These are phyloP conservation scores for Penicillium sp. DNA, from an alignment of 2,329 filamentous ascomycete genomes.

Conservation along the genomic window DNA sequence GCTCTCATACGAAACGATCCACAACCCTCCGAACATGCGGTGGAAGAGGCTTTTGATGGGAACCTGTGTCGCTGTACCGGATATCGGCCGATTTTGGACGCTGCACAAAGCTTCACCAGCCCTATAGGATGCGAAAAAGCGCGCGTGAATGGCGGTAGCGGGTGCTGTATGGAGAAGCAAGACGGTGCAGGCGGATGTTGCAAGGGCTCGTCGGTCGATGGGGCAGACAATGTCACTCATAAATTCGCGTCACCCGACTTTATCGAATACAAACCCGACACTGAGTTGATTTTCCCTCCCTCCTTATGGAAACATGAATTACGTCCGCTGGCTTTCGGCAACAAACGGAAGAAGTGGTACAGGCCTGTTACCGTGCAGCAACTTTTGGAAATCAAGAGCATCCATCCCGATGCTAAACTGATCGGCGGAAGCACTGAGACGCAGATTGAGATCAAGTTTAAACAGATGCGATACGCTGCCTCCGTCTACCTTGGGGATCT, in stretches of 20 bases:
- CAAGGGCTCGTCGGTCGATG: constrained; percentile 59
- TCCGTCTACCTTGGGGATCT: constrained; percentile 96
- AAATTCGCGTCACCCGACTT: constrained; percentile 86
- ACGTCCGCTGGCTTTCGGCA: constrained; percentile 83
- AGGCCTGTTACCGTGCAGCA: constrained; percentile 85
- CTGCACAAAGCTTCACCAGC: constrained; percentile 78
- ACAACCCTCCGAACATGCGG: constrained; percentile 75
- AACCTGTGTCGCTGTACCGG: constrained; percentile 96
- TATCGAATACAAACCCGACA: constrained; percentile 91
- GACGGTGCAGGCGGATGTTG: constrained; percentile 68
- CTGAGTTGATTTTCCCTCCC: constrained; percentile 93
- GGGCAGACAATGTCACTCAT: constrained; percentile 47
- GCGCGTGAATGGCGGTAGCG: constrained; percentile 62
- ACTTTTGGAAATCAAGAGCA: constrained; percentile 87
- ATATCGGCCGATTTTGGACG: constrained; percentile 91
- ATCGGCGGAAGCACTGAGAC: constrained; percentile 97
- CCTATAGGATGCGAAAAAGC: constrained; percentile 63
- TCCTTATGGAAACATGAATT: constrained; percentile 81
- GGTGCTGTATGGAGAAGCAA: constrained; percentile 76
- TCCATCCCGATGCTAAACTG: constrained; percentile 84
- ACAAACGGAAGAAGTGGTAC: constrained; percentile 94
- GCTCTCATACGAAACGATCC: constrained; percentile 86
- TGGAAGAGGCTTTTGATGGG: constrained; percentile 96
- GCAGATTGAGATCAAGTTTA: constrained; percentile 98
- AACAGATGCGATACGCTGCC: constrained; percentile 84